Evolutionary conservation across 768 basidiomycete genomes (phyloP), one percentile per base, ranked within the genome.

Genomic region (Cystoderma amianthinum): DNA sequence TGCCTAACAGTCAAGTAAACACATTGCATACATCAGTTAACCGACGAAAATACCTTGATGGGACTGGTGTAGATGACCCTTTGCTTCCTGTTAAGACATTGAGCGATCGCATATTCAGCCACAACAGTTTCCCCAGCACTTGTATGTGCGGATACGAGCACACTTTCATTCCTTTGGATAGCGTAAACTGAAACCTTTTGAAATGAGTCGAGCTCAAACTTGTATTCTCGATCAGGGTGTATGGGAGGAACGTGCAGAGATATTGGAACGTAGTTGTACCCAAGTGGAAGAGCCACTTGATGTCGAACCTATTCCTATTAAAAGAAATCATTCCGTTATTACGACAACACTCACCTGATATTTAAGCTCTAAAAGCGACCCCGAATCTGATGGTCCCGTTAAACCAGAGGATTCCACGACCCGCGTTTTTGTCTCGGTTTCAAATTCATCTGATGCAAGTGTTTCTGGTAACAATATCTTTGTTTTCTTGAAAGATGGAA

Each of bases 71-170:
- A 99, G 47, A 98, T 96, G 52, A 98, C 95, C 61, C 96, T 76
- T 65, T 96, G 89, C 56, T 91, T 92, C 56, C 86, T 83, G 61
- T 82, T 82, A 52, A 99, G 68, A 73, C 89, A 94, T 60, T 92
- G 90, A 0, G 96, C 96, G 57, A 99, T 98, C 35, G 96, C 96
- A 63, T 98, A 99, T 69, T 99, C 96, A 33, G 96, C 96, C 45
- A 99, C 96, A 47, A 98, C 96, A 2, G 96, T 99, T 67, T 99
- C 98, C 55, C 96, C 96, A 24, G 96, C 96, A 63, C 90, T 94
- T 3, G 96, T 99, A 68, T 99, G 96, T 0, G 96, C 96, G 17
- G 95, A 97, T 12, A 99, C 96, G 38, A 99, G 72, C 3, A 98
- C 95, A 54, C 88, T 92, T 67, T 99, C 96, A 57, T 96, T 95